Evolutionary conservation across 2,329 filamentous ascomycete genomes (phyloP).

Genomic region (Pyricularia grisea): DNA sequence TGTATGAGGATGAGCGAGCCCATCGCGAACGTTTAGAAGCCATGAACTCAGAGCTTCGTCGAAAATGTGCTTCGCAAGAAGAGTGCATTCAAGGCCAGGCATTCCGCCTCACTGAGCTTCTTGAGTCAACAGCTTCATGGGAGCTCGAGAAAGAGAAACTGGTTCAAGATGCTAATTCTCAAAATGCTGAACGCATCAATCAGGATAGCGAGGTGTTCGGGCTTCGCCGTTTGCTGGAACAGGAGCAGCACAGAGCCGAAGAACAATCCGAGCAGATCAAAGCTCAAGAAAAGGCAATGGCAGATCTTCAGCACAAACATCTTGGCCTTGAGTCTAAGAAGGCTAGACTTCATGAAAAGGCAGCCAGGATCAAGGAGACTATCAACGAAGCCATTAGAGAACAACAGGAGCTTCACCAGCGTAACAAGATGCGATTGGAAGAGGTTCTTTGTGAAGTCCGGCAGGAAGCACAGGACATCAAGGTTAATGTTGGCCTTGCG

Average conservation of each 20-base stretch:
- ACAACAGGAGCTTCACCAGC: conserved; percentile 32
- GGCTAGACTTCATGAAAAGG: background rate
- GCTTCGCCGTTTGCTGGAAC: background rate
- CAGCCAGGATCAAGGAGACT: conserved; percentile 16
- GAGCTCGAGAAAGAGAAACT: background rate
- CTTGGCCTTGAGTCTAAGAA: background rate
- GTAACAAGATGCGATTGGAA: conserved; percentile 22
- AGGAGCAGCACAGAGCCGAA: background rate
- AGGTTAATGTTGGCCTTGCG: conserved; percentile 14
- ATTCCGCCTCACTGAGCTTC: background rate
- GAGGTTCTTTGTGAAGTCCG: conserved; percentile 23
- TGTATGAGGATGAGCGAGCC: background rate
- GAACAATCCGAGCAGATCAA: background rate
- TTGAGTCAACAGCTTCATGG: background rate
- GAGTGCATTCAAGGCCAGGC: background rate
- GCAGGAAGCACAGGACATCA: conserved; percentile 18
- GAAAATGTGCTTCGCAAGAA: background rate
- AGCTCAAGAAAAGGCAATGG: background rate
- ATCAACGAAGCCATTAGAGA: conserved; percentile 36
- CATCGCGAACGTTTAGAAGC: background rate
- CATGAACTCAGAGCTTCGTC: background rate
- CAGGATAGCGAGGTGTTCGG: background rate
- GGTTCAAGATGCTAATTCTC: background rate
- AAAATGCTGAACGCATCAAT: background rate
- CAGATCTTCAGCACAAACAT: background rate